These are phyloP conservation scores for Populus nigra DNA, from an alignment of 345 rosid genomes.

Conservation along the genomic window DNA sequence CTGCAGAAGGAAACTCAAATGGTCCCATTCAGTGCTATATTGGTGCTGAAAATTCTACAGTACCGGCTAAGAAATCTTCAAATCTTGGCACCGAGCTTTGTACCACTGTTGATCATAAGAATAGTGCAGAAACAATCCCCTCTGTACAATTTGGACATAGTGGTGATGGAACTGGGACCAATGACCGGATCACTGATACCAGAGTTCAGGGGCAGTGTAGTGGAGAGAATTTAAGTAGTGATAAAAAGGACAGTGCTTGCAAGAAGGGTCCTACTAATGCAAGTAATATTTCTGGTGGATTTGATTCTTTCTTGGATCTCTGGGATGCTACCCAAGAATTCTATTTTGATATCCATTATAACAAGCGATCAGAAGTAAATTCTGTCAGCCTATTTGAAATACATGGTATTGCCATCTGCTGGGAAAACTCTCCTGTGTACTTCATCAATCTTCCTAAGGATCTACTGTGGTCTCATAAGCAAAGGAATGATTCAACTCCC, in stretches of 20 bases:
- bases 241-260: conserved; percentile 36
- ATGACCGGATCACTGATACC: conserved; percentile 12
- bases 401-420: conserved; percentile 89
- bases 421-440: conserved; percentile 82
- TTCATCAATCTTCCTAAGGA: conserved; percentile 78
- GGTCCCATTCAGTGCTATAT: conserved; percentile 17
- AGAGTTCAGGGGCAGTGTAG: conserved; percentile 15
- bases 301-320: conserved; percentile 81
- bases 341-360: conserved; percentile 84
- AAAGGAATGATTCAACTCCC: conserved; percentile 34
- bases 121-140: conserved; percentile 16
- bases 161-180: conserved; percentile 20
- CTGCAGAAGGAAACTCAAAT: conserved; percentile 35
- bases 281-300: conserved; percentile 59
- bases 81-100: not conserved
- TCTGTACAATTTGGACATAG: conserved; percentile 19
- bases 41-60: conserved; percentile 27
- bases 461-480: conserved; percentile 46
- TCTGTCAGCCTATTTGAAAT: conserved; percentile 57
- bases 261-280: conserved; percentile 76
- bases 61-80: conserved; percentile 25
- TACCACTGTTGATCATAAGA: conserved; percentile 17
- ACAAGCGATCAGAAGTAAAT: conserved; percentile 47
- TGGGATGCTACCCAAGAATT: conserved; percentile 69
- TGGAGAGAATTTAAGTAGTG: conserved; percentile 21